Evolutionary conservation across 768 basidiomycete species (phyloP), one percentile per base, ranked within the genome.

Genomic region (Dioszegia hungarica): DNA sequence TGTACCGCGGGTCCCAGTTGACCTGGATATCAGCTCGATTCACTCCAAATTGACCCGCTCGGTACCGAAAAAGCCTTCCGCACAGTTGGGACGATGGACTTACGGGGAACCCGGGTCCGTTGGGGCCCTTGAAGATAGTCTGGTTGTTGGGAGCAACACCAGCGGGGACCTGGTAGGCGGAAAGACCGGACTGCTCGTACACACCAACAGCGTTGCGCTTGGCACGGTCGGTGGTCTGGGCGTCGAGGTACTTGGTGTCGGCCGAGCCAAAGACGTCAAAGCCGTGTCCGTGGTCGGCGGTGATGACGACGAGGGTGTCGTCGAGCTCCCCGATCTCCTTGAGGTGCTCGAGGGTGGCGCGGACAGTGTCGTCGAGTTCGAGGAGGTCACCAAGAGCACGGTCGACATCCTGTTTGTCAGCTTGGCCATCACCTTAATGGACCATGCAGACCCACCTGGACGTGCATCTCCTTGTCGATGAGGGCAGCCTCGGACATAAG

Each of bases 361-460:
- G 62, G 29, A 79, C 50, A 10, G 76, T 76, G 54, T 77, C 70
- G 63, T 79, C 78, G 45, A 78, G 67, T 59, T 79, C 77, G 39
- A 78, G 70, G 3, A 78, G 67, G 40, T 79, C 78, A 10, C 77
- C 78, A 15, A 78, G 64, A 14, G 77, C 75, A 15, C 76, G 73
- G 34, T 71, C 70, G 57, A 75, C 74, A 57, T 78, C 76, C 37
- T 43, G 24, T 25, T 6, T 3, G 41, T 9, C 22, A 6, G 24
- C 19, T 22, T 8, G 3, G 6, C 19, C 17, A 43, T 10, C 22
- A 19, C 11, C 10, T 22, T 8, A 25, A 39, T n/a, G n/a, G n/a
- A n/a, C n/a, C n/a, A n/a, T n/a, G n/a, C n/a, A 10, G 20, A 39
- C 38, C 41, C 5, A 22, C 41, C 41, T 70, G 67, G 12, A 65